Conservation (phyloP, 23 red algal species). For the Pyropia yezoensis region DNA sequence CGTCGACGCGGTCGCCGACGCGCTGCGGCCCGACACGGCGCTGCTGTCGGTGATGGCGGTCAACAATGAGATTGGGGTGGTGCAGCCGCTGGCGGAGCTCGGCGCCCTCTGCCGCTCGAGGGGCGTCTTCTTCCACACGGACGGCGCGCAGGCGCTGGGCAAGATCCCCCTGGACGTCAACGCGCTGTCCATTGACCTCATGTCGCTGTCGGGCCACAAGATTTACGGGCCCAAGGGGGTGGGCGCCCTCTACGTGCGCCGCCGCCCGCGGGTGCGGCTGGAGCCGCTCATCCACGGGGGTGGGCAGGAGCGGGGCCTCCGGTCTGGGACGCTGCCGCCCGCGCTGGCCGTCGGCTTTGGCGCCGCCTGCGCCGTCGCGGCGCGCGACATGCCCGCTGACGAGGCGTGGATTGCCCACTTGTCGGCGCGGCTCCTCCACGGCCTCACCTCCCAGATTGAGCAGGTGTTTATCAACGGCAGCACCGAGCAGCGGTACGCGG, state of each 20-base stretch:
- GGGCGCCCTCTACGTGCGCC: conserved; percentile 83
- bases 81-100: conserved; percentile 80
- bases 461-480: conserved; percentile 81
- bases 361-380: conserved; percentile 51
- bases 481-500: conserved; percentile 67
- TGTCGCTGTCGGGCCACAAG: conserved; percentile 91
- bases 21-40: conserved; percentile 68
- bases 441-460: conserved; percentile 42
- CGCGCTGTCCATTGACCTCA: conserved; percentile 83
- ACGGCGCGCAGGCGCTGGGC: conserved; percentile 92
- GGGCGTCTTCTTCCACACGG: conserved; percentile 94
- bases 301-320: conserved; percentile 93
- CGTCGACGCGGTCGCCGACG: conserved; percentile 39
- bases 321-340: conserved; percentile 85
- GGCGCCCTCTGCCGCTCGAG: conserved; percentile 72
- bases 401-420: conserved; percentile 29
- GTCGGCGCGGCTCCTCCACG: conserved; percentile 36
- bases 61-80: conserved; percentile 97
- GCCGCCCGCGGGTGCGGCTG: conserved; percentile 85
- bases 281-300: conserved; percentile 93
- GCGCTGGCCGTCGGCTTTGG: conserved; percentile 85
- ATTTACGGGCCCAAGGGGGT: conserved; percentile 97
- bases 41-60: conserved; percentile 93
- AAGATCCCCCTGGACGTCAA: conserved; percentile 91
- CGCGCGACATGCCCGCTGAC: conserved; percentile 79